Conservation (phyloP, 1,284 basidiomycete genomes). For the Fistulina hepatica region DNA sequence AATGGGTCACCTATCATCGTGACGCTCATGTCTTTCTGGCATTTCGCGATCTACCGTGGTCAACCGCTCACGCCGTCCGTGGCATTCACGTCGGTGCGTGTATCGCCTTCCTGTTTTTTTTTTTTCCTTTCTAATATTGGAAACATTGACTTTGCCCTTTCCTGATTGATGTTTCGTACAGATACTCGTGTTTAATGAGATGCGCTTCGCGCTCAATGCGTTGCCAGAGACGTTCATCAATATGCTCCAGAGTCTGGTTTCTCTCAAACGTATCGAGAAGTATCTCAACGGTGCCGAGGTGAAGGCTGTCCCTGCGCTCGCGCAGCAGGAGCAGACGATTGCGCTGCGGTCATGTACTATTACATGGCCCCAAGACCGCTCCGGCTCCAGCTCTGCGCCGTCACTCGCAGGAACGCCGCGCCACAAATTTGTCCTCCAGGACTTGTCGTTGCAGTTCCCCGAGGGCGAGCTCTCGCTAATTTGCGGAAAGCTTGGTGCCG, state of each 20-base stretch:
- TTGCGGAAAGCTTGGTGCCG: slow-evolving; percentile 74
- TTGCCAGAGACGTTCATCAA: slow-evolving; percentile 88
- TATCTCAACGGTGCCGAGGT: slow-evolving; percentile 72
- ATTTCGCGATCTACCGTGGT: slow-evolving; percentile 64
- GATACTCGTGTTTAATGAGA: slow-evolving; percentile 87
- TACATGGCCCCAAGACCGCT: slow-evolving; percentile 79
- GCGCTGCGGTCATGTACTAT: slow-evolving; percentile 75
- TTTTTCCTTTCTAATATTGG: background rate
- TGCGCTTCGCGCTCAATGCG: slow-evolving; percentile 75
- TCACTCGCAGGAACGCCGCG: slow-evolving; percentile 61
- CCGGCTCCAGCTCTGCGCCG: slow-evolving; percentile 21
- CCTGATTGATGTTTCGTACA: too few species aligned
- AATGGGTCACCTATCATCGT: slow-evolving; percentile 65
- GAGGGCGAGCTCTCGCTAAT: slow-evolving; percentile 67
- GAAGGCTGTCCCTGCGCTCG: slow-evolving; percentile 42
- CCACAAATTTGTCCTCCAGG: slow-evolving; percentile 72
- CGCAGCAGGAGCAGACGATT: slow-evolving; percentile 48
- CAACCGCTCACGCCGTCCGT: slow-evolving; percentile 70
- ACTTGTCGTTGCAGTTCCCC: slow-evolving; percentile 73
- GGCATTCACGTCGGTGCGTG: slow-evolving; percentile 75
- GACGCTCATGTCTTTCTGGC: slow-evolving; percentile 73
- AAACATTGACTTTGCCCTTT: background rate
- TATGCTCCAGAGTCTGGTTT: slow-evolving; percentile 72
- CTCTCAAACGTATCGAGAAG: slow-evolving; percentile 83
- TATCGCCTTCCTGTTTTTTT: background rate